Percentiles rank a stretch among this genome's conserved stretches.
phyloP scores from a whole-genome alignment of 208 protist genomes.

The Trypanosoma theileri region DNA sequence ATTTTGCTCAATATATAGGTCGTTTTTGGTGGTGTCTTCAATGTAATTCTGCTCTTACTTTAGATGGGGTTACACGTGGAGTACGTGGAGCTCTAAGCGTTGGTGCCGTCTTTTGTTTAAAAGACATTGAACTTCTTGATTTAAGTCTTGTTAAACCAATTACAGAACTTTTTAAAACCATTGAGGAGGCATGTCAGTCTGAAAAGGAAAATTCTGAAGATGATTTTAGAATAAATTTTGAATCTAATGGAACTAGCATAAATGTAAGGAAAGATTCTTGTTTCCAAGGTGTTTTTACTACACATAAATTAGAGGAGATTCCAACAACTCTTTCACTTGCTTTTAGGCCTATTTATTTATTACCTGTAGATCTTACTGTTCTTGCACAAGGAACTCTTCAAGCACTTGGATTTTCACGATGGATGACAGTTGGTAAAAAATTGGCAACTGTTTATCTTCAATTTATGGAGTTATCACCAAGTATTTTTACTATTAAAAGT shows the following conservation, averaged over 20 bases:
- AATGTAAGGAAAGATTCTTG: slow-evolving; percentile 27
- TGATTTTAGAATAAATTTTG: slow-evolving; percentile 31
- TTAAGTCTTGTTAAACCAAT: slow-evolving; percentile 30
- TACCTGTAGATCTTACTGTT: slow-evolving; percentile 34
- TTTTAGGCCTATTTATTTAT: slow-evolving; percentile 51
- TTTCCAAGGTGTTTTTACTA: slow-evolving; percentile 48
- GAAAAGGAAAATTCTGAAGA: slow-evolving; percentile 1
- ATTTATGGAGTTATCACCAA: slow-evolving; percentile 42
- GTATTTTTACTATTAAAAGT: slow-evolving; percentile 45
- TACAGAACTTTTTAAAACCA: slow-evolving; percentile 16
- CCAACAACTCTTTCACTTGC: slow-evolving; percentile 35
- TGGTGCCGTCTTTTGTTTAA: slow-evolving; percentile 63
- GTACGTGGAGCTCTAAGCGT: slow-evolving; percentile 63
- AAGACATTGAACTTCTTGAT: slow-evolving; percentile 48
- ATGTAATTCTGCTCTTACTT: slow-evolving; percentile 35
- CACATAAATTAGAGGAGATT: slow-evolving; percentile 24
- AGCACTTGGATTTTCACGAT: slow-evolving; percentile 40
- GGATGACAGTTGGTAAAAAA: slow-evolving; percentile 30
- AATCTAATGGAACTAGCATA: slow-evolving; percentile 26
- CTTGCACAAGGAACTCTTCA: slow-evolving; percentile 49
- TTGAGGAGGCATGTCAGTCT: slow-evolving; percentile 18
- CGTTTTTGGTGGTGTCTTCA: slow-evolving; percentile 65
- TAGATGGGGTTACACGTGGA: slow-evolving; percentile 37
- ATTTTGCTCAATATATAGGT: slow-evolving; percentile 47
- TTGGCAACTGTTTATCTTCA: slow-evolving; percentile 65